A percentile compares a stretch with the other conserved stretches of the same genome.
Evolutionary conservation across 164 flowering plant genomes (phyloP).

Genomic region (Vitis labrusca): DNA sequence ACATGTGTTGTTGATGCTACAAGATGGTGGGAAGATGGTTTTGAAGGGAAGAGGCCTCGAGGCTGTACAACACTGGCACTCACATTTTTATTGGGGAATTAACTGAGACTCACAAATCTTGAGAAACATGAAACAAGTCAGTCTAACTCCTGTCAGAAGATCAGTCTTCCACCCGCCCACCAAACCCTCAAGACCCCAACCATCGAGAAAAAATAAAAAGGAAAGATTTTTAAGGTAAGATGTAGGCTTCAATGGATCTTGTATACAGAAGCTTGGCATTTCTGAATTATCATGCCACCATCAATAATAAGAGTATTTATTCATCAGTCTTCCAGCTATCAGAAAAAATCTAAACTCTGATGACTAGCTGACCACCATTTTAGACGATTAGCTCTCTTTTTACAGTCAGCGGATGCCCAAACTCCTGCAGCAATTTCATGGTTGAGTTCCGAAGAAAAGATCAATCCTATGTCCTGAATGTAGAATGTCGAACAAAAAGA

Average conservation of each 20-base stretch:
- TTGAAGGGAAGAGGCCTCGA: not conserved
- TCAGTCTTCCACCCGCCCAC: not conserved
- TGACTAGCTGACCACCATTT: not conserved
- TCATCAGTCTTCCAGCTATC: constrained; percentile 4
- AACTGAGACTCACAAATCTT: not conserved
- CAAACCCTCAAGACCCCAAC: no score
- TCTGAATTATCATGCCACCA: not conserved
- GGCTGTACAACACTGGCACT: constrained; percentile 18
- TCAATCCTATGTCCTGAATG: no score
- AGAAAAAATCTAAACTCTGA: constrained; percentile 1
- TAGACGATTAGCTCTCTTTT: constrained; percentile 1
- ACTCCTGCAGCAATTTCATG: constrained; percentile 32
- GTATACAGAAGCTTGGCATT: constrained; percentile 1
- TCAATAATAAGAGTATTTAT: not conserved
- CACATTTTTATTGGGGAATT: constrained; percentile 1
- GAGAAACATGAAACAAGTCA: not conserved
- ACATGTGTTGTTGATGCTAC: constrained; percentile 2
- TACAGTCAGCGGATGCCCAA: constrained; percentile 43
- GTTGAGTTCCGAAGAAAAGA: not conserved
- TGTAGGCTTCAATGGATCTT: constrained; percentile 4
- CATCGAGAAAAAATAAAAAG: not conserved
- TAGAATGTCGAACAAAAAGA: no score
- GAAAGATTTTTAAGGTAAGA: not conserved
- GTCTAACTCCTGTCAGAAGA: constrained; percentile 1
- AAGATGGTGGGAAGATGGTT: not conserved